Conservation (phyloP, 2,329 filamentous ascomycete genomes). For the Aphanocladium album region DNA sequence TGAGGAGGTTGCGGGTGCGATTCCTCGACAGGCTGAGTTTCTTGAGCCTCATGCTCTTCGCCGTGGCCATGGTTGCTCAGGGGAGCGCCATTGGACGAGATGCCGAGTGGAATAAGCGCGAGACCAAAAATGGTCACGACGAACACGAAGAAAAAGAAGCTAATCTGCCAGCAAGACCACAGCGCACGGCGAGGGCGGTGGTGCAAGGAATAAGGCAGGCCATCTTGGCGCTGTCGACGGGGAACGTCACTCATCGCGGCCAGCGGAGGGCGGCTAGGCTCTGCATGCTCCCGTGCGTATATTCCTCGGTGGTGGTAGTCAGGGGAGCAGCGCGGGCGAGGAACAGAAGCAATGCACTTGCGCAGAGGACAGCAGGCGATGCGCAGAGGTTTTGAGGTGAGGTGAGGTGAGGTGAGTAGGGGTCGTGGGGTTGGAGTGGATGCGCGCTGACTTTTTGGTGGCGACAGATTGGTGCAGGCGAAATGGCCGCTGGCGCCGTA, state of each 20-base stretch:
- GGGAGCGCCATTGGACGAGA: conserved; percentile 11
- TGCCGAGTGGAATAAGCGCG: conserved; percentile 18
- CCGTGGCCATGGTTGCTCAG: background rate
- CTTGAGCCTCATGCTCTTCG: background rate
- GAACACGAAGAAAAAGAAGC: conserved; percentile 19
- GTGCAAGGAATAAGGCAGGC: background rate
- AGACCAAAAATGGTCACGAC: conserved; percentile 22
- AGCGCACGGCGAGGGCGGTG: background rate
- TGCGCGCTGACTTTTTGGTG: background rate
- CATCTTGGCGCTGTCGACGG: conserved; percentile 1
- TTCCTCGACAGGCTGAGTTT: background rate
- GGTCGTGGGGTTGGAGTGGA: background rate
- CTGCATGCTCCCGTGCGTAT: background rate
- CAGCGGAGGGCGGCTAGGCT: background rate
- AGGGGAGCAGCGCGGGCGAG: background rate
- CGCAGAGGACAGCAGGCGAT: background rate
- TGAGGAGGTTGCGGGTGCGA: background rate
- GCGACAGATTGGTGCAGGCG: background rate
- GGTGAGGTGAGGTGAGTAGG: background rate
- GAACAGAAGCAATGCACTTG: background rate
- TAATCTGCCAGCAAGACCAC: conserved; percentile 15
- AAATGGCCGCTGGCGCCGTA: too few species aligned
- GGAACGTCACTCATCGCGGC: background rate
- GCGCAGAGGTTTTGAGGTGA: background rate
- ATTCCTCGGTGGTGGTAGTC: background rate